Evolutionary conservation across 192 early-diverging fungal genomes (phyloP), one percentile per base, ranked within the genome.

Genomic region (Gaertneriomyces sp.): DNA sequence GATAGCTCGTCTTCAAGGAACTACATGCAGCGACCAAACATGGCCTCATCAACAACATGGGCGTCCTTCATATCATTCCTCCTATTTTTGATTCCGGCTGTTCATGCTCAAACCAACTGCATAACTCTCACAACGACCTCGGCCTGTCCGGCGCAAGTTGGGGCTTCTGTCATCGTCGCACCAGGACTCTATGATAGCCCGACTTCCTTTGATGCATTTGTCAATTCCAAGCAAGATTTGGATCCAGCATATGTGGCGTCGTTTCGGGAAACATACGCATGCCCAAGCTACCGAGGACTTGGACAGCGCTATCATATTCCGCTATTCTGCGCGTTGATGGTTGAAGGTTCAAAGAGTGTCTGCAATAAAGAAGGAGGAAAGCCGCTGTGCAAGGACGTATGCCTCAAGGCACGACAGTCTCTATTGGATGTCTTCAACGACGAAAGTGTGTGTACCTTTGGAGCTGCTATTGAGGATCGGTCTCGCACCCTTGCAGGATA

Each of bases 221-320:
- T 74, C 42, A 67, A 47, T 6, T n/a, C 57, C 43, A 61, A 66
- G 10, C 66, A 66, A 43, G 69, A 72, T 68, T 54, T 42, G 7
- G 47, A 43, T 47, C 53, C 68, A 8, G 46, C 53, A 12, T 74
- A 74, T 45, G 38, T 74, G 6, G 45, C 45, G 11, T 44, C 44
- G 7, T 74, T 74, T 41, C 62, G 42, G 20, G 11, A 44, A 38
- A 58, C 57, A n/a, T 73, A 68, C 62, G 53, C 39, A 11, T 73
- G 71, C 45, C 64, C 71, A 17, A 12, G 50, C 17, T 73, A 53
- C 39, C 14, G 53, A 42, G 71, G 71, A 4, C 11, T 16, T 7
- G 71, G 71, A 5, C 64, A 68, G n/a, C 71, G 66, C n/a, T 73
- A 64, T 42, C 71, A 73, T 52, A 55, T 73, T 17, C 60, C 53